A percentile compares a stretch with the other conserved stretches of the same genome.
These are phyloP conservation scores for Vigna angularis DNA, from an alignment of 306 rosid species.

Conservation along the genomic window DNA sequence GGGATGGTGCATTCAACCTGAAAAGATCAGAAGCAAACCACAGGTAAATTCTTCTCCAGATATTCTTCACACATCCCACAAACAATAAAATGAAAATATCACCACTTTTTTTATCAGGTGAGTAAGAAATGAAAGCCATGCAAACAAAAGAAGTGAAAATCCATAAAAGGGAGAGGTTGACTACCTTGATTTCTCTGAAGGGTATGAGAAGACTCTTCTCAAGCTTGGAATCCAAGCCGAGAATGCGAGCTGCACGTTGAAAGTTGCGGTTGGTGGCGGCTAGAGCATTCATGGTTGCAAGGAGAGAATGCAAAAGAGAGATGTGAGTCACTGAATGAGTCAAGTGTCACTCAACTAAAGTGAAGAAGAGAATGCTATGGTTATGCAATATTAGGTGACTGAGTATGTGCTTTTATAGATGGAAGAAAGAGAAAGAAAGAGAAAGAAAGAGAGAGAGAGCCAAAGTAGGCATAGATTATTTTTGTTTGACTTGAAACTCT, in stretches of 20 bases:
- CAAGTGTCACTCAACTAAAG: neutral
- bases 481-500: neutral
- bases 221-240: slow-evolving; percentile 75
- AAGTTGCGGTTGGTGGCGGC: slow-evolving; percentile 80
- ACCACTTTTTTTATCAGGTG: neutral
- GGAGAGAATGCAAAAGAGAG: neutral
- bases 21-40: slow-evolving; percentile 10
- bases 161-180: neutral
- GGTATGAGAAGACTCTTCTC: slow-evolving; percentile 81
- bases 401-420: neutral
- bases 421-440: neutral
- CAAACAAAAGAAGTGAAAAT: neutral
- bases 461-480: neutral
- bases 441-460: neutral
- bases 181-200: slow-evolving; percentile 74
- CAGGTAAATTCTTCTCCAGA: neutral
- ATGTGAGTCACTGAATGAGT: slow-evolving; percentile 25
- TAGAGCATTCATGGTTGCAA: slow-evolving; percentile 68
- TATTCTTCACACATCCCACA: neutral
- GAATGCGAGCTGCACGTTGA: slow-evolving; percentile 67
- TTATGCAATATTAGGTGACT: neutral
- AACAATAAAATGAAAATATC: neutral
- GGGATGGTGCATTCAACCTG: slow-evolving; percentile 88
- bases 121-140: neutral
- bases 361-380: neutral